Evolutionary conservation across 257 asterid species (phyloP).

Genomic region (Penstemon davidsonii): DNA sequence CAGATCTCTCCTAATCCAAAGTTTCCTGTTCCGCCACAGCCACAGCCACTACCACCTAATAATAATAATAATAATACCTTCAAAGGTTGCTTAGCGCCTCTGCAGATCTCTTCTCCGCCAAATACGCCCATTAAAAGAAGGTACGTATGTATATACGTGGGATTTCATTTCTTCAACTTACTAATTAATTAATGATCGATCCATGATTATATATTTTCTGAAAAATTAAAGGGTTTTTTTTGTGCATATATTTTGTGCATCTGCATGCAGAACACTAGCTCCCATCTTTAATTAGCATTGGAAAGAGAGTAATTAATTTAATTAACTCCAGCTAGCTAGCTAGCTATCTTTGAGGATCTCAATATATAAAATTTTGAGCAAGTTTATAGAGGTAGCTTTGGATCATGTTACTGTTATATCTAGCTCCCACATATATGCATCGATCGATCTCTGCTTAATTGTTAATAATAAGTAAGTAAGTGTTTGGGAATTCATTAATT

Average conservation of each 20-base stretch:
- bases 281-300: not conserved
- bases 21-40: constrained; percentile 34
- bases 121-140: constrained; percentile 92
- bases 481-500: constrained; percentile 9
- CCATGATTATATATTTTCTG: not conserved
- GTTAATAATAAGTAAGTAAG: too few relatives aligned
- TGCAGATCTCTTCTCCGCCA: constrained; percentile 96
- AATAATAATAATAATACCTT: constrained; percentile 33
- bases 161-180: constrained; percentile 11
- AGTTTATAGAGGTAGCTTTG: not conserved
- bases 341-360: constrained; percentile 34
- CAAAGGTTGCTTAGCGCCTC: constrained; percentile 44
- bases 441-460: too few relatives aligned
- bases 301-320: not conserved
- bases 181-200: not conserved
- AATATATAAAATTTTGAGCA: not conserved
- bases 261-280: constrained; percentile 1
- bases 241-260: constrained; percentile 31
- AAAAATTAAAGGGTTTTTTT: not conserved
- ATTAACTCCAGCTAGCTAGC: constrained; percentile 27
- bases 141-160: constrained; percentile 29
- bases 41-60: constrained; percentile 17
- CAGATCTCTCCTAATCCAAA: constrained; percentile 69
- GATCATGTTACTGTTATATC: constrained; percentile 32
- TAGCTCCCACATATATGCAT: not conserved